These are phyloP conservation scores for Metarhizium sp. DNA, from an alignment of 2,329 filamentous ascomycete species.

Conservation along the genomic window DNA sequence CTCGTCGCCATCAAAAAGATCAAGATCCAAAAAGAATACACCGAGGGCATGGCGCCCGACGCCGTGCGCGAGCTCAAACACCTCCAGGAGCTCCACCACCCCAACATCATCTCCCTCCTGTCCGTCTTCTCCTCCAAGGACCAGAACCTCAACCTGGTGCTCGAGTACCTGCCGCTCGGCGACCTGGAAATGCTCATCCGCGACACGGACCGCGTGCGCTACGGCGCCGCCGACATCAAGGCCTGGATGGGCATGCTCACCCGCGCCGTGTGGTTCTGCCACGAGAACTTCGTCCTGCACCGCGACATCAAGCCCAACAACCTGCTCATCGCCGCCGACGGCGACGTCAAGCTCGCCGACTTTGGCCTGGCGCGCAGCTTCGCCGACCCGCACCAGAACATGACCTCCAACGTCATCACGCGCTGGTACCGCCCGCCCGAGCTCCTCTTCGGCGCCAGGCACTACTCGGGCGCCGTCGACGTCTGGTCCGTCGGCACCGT, in stretches of 20 bases:
- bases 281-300: conserved; percentile 87
- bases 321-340: conserved; percentile 84
- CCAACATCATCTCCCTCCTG: conserved; percentile 88
- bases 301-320: conserved; percentile 99
- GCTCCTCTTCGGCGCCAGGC: conserved; percentile 78
- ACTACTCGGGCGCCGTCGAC: conserved; percentile 87
- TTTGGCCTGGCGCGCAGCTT: conserved; percentile 90
- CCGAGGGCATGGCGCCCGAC: conserved; percentile 87
- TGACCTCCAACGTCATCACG: conserved; percentile 94
- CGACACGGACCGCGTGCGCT: conserved; percentile 67
- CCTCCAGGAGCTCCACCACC: conserved; percentile 86
- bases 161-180: conserved; percentile 88
- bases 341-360: conserved; percentile 92
- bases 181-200: conserved; percentile 93
- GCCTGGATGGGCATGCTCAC: conserved; percentile 98
- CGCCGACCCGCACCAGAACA: conserved; percentile 75
- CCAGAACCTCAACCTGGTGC: conserved; percentile 90
- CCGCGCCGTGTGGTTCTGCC: conserved; percentile 90
- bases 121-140: conserved; percentile 94
- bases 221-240: conserved; percentile 86
- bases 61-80: conserved; percentile 93
- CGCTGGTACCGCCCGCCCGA: conserved; percentile 95
- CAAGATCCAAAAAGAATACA: conserved; percentile 77
- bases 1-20: conserved; percentile 92
- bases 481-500: conserved; percentile 91